Percentiles rank a stretch among this genome's conserved stretches.
These are phyloP conservation scores for Penicillium sp. DNA, from an alignment of 2,329 filamentous ascomycete species.

Conservation along the genomic window DNA sequence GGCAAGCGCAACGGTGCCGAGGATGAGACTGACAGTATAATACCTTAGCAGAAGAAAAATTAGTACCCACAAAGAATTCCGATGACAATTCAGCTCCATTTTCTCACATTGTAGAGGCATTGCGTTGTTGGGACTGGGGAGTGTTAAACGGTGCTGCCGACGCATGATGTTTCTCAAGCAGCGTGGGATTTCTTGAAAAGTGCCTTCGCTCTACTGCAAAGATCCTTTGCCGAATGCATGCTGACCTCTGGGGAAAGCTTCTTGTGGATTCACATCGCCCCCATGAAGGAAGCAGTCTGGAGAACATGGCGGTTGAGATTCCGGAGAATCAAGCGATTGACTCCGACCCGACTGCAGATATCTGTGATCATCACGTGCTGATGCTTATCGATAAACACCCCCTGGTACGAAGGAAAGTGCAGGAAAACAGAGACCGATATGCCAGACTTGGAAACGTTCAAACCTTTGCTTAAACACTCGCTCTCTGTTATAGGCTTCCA, in stretches of 20 bases:
- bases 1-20: slow-evolving; percentile 61
- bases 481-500: too few species aligned
- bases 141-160: slow-evolving; percentile 35
- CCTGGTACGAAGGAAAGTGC: too few species aligned
- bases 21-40: slow-evolving; percentile 61
- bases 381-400: slow-evolving; percentile 23
- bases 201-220: slow-evolving; percentile 28
- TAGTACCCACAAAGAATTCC: not conserved
- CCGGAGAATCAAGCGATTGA: slow-evolving; percentile 16
- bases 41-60: slow-evolving; percentile 46
- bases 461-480: too few species aligned
- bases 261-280: slow-evolving; percentile 21
- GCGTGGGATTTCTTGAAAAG: slow-evolving; percentile 34
- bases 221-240: slow-evolving; percentile 15
- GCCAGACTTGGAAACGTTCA: too few species aligned
- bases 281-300: slow-evolving; percentile 27
- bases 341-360: slow-evolving; percentile 5
- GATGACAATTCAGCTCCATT: not conserved
- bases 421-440: too few species aligned
- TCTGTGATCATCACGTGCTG: slow-evolving; percentile 15
- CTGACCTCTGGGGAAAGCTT: slow-evolving; percentile 13
- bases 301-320: slow-evolving; percentile 28
- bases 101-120: slow-evolving; percentile 56
- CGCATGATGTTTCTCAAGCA: slow-evolving; percentile 26
- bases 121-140: slow-evolving; percentile 46